Percentiles rank a stretch among this genome's conserved stretches.
Evolutionary conservation across 2,329 filamentous ascomycete species (phyloP).

Genomic region (Bipolaris oryzae): DNA sequence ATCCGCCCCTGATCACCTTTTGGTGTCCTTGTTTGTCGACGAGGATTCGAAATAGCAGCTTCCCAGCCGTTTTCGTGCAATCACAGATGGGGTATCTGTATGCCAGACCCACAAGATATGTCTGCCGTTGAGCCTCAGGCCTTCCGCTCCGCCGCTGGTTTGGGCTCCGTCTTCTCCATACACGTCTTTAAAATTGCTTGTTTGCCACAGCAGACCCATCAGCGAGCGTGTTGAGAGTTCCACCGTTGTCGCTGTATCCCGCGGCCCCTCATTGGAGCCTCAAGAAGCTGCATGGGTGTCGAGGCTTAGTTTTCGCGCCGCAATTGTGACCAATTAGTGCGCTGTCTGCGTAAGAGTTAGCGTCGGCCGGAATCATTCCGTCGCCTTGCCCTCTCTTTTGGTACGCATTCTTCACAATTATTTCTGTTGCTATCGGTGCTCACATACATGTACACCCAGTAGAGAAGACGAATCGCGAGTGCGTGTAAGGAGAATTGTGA

Average conservation of each 20-base stretch:
- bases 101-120: conserved; percentile 9
- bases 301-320: background rate
- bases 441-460: background rate
- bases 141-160: conserved; percentile 9
- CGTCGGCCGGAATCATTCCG: background rate
- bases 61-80: background rate
- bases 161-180: conserved; percentile 12
- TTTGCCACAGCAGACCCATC: background rate
- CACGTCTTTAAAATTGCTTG: background rate
- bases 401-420: background rate
- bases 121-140: conserved; percentile 8
- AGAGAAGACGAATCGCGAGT: background rate
- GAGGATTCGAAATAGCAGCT: background rate
- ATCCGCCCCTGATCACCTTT: background rate
- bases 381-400: background rate
- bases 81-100: background rate
- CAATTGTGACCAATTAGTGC: background rate
- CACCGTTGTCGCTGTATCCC: background rate
- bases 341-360: background rate
- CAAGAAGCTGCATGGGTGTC: background rate
- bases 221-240: background rate
- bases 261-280: background rate
- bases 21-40: background rate
- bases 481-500: background rate
- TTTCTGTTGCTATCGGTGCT: background rate